These are phyloP conservation scores for Beauveria caledonica DNA, from an alignment of 2,329 filamentous ascomycete species.

Conservation along the genomic window DNA sequence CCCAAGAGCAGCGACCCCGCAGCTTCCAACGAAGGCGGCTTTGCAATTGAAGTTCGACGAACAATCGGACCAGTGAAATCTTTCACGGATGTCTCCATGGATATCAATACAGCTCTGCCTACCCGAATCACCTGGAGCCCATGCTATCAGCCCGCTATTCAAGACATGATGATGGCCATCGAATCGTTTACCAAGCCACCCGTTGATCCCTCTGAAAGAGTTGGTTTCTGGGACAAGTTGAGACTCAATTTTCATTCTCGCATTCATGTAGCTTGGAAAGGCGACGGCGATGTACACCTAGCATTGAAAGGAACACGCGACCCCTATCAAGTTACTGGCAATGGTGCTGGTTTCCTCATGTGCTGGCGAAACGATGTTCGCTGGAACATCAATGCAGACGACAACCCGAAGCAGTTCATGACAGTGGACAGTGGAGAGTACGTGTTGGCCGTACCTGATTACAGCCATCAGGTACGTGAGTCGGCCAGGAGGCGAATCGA, in stretches of 20 bases:
- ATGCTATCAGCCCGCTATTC: slow-evolving; percentile 93
- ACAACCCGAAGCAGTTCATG: slow-evolving; percentile 90
- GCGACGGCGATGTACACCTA: slow-evolving; percentile 90
- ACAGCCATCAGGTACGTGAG: slow-evolving; percentile 76
- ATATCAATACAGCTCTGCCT: slow-evolving; percentile 87
- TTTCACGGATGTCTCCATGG: slow-evolving; percentile 84
- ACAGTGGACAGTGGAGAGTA: slow-evolving; percentile 93
- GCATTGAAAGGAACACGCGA: slow-evolving; percentile 87
- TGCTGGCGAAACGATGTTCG: slow-evolving; percentile 94
- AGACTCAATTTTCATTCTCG: slow-evolving; percentile 88
- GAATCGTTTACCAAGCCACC: slow-evolving; percentile 96
- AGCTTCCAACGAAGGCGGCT: slow-evolving; percentile 52
- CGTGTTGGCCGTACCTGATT: slow-evolving; percentile 88
- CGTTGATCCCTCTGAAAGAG: slow-evolving; percentile 83
- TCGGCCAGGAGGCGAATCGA: slow-evolving; percentile 43
- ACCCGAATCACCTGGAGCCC: slow-evolving; percentile 96
- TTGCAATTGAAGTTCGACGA: slow-evolving; percentile 77
- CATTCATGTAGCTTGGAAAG: slow-evolving; percentile 83
- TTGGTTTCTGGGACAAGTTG: slow-evolving; percentile 99
- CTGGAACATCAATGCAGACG: slow-evolving; percentile 74
- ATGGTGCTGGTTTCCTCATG: slow-evolving; percentile 94
- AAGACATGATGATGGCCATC: slow-evolving; percentile 99
- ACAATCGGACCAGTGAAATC: slow-evolving; percentile 95
- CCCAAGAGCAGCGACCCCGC: slow-evolving; percentile 49
- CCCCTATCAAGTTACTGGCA: slow-evolving; percentile 85